Evolutionary conservation across 805 yeast genomes (phyloP).

Genomic region (Groenewaldozyma salmanticensis): DNA sequence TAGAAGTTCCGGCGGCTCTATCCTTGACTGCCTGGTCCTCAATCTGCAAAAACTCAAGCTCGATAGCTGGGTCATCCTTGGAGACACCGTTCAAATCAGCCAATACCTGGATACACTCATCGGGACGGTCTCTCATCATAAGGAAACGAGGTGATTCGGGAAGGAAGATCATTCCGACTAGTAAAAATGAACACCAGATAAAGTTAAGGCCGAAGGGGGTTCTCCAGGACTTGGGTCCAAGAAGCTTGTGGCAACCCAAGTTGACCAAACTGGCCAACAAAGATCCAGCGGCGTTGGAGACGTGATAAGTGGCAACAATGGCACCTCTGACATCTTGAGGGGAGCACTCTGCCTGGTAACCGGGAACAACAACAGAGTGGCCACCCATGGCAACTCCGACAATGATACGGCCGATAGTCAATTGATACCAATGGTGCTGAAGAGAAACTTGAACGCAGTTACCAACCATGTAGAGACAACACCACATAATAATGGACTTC

Average conservation of each 20-base stretch:
- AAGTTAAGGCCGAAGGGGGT: conserved; percentile 72
- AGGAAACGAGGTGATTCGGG: conserved; percentile 88
- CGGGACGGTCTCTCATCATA: conserved; percentile 54
- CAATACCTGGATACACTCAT: conserved; percentile 38
- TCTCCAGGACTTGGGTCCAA: conserved; percentile 50
- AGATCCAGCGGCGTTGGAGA: conserved; percentile 62
- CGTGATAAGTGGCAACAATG: conserved; percentile 60
- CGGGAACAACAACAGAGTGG: conserved; percentile 73
- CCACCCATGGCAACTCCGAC: conserved; percentile 73
- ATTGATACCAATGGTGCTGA: conserved; percentile 41
- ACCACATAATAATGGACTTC: conserved; percentile 47
- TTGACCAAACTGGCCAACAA: conserved; percentile 52
- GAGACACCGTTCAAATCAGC: conserved; percentile 32
- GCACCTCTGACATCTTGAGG: conserved; percentile 59
- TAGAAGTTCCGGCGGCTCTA: conserved; percentile 15
- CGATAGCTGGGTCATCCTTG: conserved; percentile 8
- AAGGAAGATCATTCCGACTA: conserved; percentile 48
- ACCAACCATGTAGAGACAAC: conserved; percentile 48
- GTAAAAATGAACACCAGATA: conserved; percentile 37
- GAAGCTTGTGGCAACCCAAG: conserved; percentile 56
- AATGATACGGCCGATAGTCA: conserved; percentile 62
- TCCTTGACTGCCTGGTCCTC: conserved; percentile 22
- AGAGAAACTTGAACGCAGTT: conserved; percentile 47
- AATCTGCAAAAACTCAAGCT: conserved; percentile 30
- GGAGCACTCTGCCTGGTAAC: conserved; percentile 72